Evolutionary conservation across 768 basidiomycete genomes (phyloP).

Genomic region (Exsudoporus frostii): DNA sequence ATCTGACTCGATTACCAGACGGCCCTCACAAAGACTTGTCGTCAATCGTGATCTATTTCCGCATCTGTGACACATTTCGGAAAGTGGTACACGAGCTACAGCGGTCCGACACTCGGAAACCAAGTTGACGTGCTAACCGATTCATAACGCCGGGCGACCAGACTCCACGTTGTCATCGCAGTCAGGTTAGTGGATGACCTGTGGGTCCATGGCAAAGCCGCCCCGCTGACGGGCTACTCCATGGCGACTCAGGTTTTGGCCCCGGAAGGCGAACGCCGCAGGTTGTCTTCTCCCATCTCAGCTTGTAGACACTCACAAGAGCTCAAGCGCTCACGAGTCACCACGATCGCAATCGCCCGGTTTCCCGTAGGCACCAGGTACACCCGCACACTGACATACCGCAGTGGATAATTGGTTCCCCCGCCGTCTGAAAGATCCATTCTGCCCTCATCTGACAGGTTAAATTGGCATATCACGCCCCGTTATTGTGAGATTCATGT

Average conservation of each 20-base stretch:
- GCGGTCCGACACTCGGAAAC: not conserved
- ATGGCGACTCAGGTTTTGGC: not conserved
- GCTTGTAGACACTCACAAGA: no score
- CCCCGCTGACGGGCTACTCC: no score
- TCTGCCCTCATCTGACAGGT: not conserved
- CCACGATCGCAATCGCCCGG: not conserved
- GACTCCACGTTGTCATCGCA: not conserved
- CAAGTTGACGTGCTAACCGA: not conserved
- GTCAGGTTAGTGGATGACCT: no score
- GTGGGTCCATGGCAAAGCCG: not conserved
- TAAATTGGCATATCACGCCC: no score
- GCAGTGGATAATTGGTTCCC: not conserved
- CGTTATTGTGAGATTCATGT: not conserved
- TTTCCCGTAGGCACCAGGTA: conserved; percentile 1
- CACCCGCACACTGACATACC: not conserved
- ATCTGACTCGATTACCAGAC: no score
- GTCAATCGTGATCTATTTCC: not conserved
- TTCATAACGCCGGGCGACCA: not conserved
- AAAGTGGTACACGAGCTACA: not conserved
- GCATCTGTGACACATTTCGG: not conserved
- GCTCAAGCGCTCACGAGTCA: no score
- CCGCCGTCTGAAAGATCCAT: not conserved
- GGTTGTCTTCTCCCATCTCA: no score
- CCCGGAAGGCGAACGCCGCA: not conserved
- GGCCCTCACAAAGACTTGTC: not conserved